phyloP scores from a whole-genome alignment of 2,329 filamentous ascomycete genomes.

The Fonsecaea nubica region DNA sequence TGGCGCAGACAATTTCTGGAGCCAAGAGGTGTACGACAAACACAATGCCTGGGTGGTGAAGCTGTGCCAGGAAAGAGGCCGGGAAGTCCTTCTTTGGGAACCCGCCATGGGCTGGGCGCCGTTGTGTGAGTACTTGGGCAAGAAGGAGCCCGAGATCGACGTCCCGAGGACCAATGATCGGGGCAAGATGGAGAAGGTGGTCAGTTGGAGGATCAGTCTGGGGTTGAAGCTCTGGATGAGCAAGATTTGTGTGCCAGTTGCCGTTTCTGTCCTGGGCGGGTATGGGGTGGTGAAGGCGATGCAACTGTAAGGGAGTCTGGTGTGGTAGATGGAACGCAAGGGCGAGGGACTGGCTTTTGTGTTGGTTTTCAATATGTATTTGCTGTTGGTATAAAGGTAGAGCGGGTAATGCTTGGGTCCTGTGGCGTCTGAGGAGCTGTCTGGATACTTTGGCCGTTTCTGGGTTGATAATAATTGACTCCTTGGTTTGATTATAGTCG shows the following conservation, averaged over 20 bases:
- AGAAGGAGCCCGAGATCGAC: slow-evolving; percentile 44
- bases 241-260: slow-evolving; percentile 15
- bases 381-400: neutral
- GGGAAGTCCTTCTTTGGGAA: slow-evolving; percentile 27
- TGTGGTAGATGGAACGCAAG: neutral
- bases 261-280: slow-evolving; percentile 17
- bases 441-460: neutral
- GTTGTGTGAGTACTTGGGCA: slow-evolving; percentile 51
- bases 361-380: neutral
- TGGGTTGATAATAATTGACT: neutral
- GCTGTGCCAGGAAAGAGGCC: slow-evolving; percentile 18
- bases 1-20: slow-evolving; percentile 23
- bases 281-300: slow-evolving; percentile 15
- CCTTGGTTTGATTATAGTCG: neutral
- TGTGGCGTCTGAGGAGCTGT: neutral
- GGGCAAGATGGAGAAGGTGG: slow-evolving; percentile 16
- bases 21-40: slow-evolving; percentile 14
- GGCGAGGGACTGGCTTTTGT: neutral
- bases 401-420: neutral
- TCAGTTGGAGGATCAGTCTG: slow-evolving; percentile 17
- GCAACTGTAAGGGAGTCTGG: neutral
- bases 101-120: slow-evolving; percentile 51
- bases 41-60: slow-evolving; percentile 30
- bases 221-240: slow-evolving; percentile 26
- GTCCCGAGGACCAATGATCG: slow-evolving; percentile 46